Percentiles rank a stretch among this genome's conserved stretches.
These are phyloP conservation scores for Viola pubescens DNA, from an alignment of 441 rosid genomes.

Conservation along the genomic window DNA sequence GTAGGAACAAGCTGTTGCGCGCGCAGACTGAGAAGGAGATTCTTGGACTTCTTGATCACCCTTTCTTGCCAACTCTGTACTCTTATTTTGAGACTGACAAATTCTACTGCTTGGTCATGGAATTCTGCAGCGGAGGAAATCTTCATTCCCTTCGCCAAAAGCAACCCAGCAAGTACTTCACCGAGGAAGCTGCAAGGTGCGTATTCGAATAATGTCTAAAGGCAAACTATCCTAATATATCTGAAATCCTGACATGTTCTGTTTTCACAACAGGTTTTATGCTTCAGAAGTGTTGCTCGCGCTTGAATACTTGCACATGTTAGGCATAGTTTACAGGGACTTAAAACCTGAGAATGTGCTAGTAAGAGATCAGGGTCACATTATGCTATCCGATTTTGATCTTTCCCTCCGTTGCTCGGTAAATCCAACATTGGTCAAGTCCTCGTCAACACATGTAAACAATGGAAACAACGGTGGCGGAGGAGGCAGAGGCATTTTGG, in stretches of 20 bases:
- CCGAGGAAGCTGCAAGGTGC: conserved; percentile 79
- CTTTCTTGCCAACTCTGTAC: conserved; percentile 73
- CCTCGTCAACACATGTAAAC: conserved; percentile 44
- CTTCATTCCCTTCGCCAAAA: conserved; percentile 85
- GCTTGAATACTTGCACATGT: conserved; percentile 84
- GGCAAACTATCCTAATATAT: background rate
- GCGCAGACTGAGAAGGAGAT: conserved; percentile 89
- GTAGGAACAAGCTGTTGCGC: conserved; percentile 71
- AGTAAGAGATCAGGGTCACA: conserved; percentile 79
- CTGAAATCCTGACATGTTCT: background rate
- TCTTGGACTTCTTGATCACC: conserved; percentile 83
- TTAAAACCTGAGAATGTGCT: conserved; percentile 84
- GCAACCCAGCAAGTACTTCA: conserved; percentile 62
- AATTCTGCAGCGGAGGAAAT: conserved; percentile 86
- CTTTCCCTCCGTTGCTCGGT: conserved; percentile 84
- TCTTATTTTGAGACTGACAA: conserved; percentile 79
- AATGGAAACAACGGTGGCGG: conserved; percentile 17
- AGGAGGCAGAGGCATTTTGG: conserved; percentile 36
- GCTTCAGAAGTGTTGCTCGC: conserved; percentile 83
- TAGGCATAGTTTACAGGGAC: conserved; percentile 83
- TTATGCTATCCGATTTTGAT: conserved; percentile 89
- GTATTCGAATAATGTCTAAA: background rate
- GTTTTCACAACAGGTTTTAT: conserved; percentile 44
- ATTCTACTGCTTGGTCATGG: conserved; percentile 79
- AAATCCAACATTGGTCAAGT: conserved; percentile 70